Base-by-base conservation (phyloP, 1,284 basidiomycete genomes). In the Rhodotorula glutinis region DNA sequence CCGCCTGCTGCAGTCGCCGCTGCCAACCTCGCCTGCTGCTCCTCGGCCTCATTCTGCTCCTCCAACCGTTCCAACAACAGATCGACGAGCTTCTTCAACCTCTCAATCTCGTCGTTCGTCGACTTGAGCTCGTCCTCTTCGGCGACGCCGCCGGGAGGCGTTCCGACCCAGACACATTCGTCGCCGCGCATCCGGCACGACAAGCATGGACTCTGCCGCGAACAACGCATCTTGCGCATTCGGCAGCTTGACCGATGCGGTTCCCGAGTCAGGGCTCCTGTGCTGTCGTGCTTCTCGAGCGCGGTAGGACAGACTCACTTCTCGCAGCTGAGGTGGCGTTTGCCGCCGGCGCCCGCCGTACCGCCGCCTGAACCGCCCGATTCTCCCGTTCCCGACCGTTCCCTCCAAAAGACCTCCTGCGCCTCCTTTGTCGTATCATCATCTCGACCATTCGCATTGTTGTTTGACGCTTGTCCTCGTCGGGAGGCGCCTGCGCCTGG, bases 1-100 rank as follows among this genome's bases (percentile, higher is more conserved):
- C n/a, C n/a, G n/a, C n/a, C n/a, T n/a, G n/a, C n/a, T n/a, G n/a
- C n/a, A n/a, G n/a, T n/a, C n/a, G n/a, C n/a, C n/a, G n/a, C n/a
- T n/a, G n/a, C n/a, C n/a, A n/a, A n/a, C n/a, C n/a, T n/a, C n/a
- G n/a, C n/a, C n/a, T 38, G 33, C 33, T 38, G 33, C 11, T 38
- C 33, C 33, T 59, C 58, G 8, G 58, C 38, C 27, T 58, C 65
- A 49, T 70, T 65, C 30, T 66, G 64, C 53, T 70, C 65, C 38
- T 68, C 66, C 41, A 71, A 62, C 9, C 64, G 54, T 2, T 55
- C 62, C 38, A 71, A 55, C 25, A 71, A 64, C 23, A 71, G 44
- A 58, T 71, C 70, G 66, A 71, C 70, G 29, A 71, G 64, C n/a
- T 60, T 55, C 52, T 62, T 60, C 30, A 71, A 44, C 3, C 70